Base-by-base conservation (phyloP, 495 filamentous ascomycete genomes). In the Annulohypoxylon stygium region DNA sequence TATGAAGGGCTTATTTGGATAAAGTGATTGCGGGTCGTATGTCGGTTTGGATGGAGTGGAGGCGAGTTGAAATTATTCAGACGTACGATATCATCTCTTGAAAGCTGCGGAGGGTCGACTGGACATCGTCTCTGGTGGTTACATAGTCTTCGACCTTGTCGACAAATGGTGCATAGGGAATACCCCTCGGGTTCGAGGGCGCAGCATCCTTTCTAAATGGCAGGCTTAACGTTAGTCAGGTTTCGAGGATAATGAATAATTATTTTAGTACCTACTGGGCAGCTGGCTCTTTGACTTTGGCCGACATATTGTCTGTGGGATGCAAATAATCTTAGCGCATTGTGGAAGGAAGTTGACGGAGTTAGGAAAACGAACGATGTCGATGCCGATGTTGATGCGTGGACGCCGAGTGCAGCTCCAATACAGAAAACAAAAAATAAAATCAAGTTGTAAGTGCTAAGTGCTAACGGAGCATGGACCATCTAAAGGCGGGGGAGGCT, bases 11-110 rank as follows among this genome's bases (percentile, higher is more conserved):
- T 16, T 45, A n/a, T 54, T 39, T 20, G 14, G 25, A 20, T n/a
- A 6, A 20, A 45, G 14, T 26, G 16, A 26, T 41, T 30, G 2
- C 26, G n/a, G 34, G 11, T 5, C 16, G 37, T 25, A 34, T 25
- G 9, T 47, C 11, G 33, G 47, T 10, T 33, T 57, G 30, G n/a
- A 20, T 2, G 30, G 37, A 36, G 33, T 37, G 30, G 30, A 57
- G 11, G 33, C 18, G 30, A 50, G 39, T 37, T 33, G 47, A 45
- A 57, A 25, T 67, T 45, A 18, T 59, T n/a, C 10, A 1, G 43
- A 80, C 88, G 74, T 83, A 92, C 91, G 95, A 94, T 74, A 99
- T 98, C 97, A 99, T 97, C 86, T 99, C 96, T 81, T 98, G 96
- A 81, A 99, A 98, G 76, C 88, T 94, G 78, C 92, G 91, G 75